Base-by-base conservation (phyloP, 2,329 filamentous ascomycete genomes). In the Colletotrichum spinosum region DNA sequence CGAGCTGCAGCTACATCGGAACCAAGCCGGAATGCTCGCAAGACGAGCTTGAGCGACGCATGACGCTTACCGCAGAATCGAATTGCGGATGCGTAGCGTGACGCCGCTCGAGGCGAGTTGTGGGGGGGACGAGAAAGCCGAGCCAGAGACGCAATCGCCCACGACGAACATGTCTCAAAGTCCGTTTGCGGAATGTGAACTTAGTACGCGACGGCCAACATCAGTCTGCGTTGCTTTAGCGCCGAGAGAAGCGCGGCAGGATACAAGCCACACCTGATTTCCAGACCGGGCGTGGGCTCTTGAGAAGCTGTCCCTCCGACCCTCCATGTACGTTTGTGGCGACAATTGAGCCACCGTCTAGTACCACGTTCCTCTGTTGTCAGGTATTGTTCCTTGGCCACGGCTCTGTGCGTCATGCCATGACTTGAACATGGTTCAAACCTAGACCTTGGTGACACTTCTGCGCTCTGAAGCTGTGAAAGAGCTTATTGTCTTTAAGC, bases 251-350 rank as follows among this genome's bases (percentile, higher is more conserved):
- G 58, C 52, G 25, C 52, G 58, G 48, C 25, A 25, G 25, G 45
- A 63, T 37, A 17, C 52, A 63, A 66, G 63, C 63, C 63, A 66
- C 63, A 57, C 58, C 63, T 66, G 63, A 63, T 54, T 53, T 39
- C n/a, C 48, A 62, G 52, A 63, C 63, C 33, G 48, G 37, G 58
- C 38, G 13, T 10, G 38, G 44, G 33, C 13, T 25, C 54, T 44
- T 38, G 48, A 45, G 41, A 39, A 55, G 38, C 48, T 52, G 37
- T 50, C 42, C 12, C 25, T 45, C 39, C 48, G 44, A 48, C 48
- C 45, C 34, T n/a, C 55, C 42, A 34, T 51, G 44, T 38, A 65
- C 44, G 62, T 17, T 65, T 62, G 46, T 58, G 59, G 59, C 39
- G 13, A 54, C 39, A 38, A 12, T 38, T 13, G 39, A 66, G 63